Percentiles rank a stretch among this genome's conserved stretches.
These are phyloP conservation scores for Posidonia australis DNA, from an alignment of 106 monocot species.

Conservation along the genomic window DNA sequence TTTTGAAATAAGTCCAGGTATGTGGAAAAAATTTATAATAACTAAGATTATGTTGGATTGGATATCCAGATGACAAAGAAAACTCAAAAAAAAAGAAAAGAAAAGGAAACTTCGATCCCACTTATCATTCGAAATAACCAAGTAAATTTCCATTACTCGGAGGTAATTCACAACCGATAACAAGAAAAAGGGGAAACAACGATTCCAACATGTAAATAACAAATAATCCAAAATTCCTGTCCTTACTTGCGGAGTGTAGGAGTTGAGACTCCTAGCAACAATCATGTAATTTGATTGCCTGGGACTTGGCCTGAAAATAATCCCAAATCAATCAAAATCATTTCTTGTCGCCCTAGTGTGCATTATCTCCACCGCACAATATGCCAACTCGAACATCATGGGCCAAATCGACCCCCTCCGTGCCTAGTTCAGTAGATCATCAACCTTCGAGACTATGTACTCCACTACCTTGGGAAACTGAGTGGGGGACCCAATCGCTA, in stretches of 20 bases:
- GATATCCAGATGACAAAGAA: no score
- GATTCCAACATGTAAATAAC: slow-evolving; percentile 2
- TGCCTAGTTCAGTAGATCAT: slow-evolving; percentile 94
- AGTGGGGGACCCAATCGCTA: slow-evolving; percentile 35
- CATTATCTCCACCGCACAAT: slow-evolving; percentile 99
- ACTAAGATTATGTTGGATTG: no score
- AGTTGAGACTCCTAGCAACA: slow-evolving; percentile 78
- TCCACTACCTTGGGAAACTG: slow-evolving; percentile 84
- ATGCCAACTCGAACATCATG: slow-evolving; percentile 76
- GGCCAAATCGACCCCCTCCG: slow-evolving; percentile 57
- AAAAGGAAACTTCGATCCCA: neutral
- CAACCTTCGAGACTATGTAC: slow-evolving; percentile 94
- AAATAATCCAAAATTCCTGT: neutral
- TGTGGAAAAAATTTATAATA: no score
- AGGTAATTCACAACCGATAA: no score
- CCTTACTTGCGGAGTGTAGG: slow-evolving; percentile 84
- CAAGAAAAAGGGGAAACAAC: neutral
- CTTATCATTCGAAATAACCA: neutral
- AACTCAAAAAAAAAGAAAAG: neutral
- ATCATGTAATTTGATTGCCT: slow-evolving; percentile 99
- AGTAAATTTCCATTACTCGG: no score
- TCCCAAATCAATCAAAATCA: slow-evolving; percentile 91
- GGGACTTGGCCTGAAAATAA: slow-evolving; percentile 93
- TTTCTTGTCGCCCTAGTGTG: slow-evolving; percentile 84
- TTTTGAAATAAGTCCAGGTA: no score